Evolutionary conservation across 768 basidiomycete species (phyloP).

Genomic region (Xanthoconium stramineum): DNA sequence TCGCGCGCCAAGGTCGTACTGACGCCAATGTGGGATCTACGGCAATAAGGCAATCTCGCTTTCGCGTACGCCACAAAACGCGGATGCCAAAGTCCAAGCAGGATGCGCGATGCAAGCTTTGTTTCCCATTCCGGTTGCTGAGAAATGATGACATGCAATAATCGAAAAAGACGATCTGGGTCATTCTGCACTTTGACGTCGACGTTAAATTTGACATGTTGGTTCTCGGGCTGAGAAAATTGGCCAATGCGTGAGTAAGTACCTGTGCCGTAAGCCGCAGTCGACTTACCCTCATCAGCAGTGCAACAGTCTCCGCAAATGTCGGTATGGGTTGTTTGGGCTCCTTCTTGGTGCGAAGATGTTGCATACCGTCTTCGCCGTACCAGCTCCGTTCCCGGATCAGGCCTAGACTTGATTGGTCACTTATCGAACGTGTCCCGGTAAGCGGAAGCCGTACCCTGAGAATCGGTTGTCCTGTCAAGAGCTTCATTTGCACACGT

Average conservation of each 20-base stretch:
- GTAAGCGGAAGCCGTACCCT: constrained; percentile 38
- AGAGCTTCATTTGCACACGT: constrained; percentile 45
- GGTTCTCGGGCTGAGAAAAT: constrained; percentile 60
- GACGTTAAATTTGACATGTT: constrained; percentile 75
- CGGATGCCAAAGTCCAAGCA: constrained; percentile 90
- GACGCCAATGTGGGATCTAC: constrained; percentile 80
- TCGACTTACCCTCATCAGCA: constrained; percentile 68
- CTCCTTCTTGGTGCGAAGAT: constrained; percentile 73
- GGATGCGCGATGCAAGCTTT: constrained; percentile 71
- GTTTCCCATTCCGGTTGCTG: constrained; percentile 70
- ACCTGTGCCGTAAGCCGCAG: constrained; percentile 6
- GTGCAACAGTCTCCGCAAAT: constrained; percentile 76
- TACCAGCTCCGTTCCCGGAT: constrained; percentile 73
- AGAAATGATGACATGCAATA: constrained; percentile 71
- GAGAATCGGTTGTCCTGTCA: constrained; percentile 77
- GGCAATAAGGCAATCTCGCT: constrained; percentile 74
- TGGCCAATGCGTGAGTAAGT: constrained; percentile 2
- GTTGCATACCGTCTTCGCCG: constrained; percentile 68
- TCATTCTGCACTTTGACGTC: constrained; percentile 95
- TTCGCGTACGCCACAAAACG: constrained; percentile 79
- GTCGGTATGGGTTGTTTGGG: constrained; percentile 89
- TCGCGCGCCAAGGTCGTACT: constrained; percentile 68
- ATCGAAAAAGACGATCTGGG: constrained; percentile 75
- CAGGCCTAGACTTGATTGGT: constrained; percentile 41
- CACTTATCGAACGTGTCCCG: constrained; percentile 27